Percentiles rank a stretch among this genome's conserved stretches.
phyloP scores from a whole-genome alignment of 2,329 filamentous ascomycete genomes.

The Parafenestella ontariensis region DNA sequence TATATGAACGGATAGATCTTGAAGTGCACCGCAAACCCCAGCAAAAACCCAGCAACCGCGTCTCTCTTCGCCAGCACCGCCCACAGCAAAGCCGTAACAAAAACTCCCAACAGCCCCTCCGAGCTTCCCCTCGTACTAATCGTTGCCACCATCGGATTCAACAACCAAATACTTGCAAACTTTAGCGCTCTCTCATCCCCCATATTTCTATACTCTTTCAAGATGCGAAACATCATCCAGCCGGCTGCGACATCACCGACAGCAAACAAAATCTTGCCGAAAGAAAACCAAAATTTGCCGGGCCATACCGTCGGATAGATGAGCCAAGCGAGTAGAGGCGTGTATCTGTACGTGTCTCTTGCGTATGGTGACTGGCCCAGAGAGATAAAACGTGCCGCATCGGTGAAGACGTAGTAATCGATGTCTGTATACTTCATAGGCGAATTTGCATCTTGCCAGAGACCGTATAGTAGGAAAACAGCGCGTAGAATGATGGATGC shows the following conservation, averaged over 20 bases:
- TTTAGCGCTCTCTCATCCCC: conserved; percentile 63
- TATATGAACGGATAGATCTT: conserved; percentile 99
- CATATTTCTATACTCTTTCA: conserved; percentile 51
- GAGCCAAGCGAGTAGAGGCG: conserved; percentile 90
- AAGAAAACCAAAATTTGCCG: conserved; percentile 72
- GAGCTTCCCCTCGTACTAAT: conserved; percentile 96
- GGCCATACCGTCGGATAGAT: conserved; percentile 78
- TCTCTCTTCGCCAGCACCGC: conserved; percentile 72
- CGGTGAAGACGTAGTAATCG: conserved; percentile 98
- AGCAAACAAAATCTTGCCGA: conserved; percentile 88
- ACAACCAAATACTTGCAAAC: conserved; percentile 87
- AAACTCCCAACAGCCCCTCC: conserved; percentile 84
- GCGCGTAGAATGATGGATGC: conserved; percentile 69
- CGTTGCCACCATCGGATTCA: conserved; percentile 97
- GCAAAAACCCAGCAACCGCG: conserved; percentile 71
- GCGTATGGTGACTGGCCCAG: conserved; percentile 78
- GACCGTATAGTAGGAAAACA: conserved; percentile 81
- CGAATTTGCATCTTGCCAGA: conserved; percentile 90
- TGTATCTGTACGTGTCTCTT: conserved; percentile 96
- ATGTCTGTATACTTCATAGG: conserved; percentile 98
- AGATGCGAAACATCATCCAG: conserved; percentile 71
- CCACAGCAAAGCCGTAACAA: conserved; percentile 85
- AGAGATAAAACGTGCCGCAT: conserved; percentile 80
- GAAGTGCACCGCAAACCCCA: conserved; percentile 90
- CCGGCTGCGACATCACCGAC: conserved; percentile 83